Evolutionary conservation across 371 early-diverging fungal species (phyloP), one percentile per base, ranked within the genome.

Genomic region (Mitosporidium daphniae): DNA sequence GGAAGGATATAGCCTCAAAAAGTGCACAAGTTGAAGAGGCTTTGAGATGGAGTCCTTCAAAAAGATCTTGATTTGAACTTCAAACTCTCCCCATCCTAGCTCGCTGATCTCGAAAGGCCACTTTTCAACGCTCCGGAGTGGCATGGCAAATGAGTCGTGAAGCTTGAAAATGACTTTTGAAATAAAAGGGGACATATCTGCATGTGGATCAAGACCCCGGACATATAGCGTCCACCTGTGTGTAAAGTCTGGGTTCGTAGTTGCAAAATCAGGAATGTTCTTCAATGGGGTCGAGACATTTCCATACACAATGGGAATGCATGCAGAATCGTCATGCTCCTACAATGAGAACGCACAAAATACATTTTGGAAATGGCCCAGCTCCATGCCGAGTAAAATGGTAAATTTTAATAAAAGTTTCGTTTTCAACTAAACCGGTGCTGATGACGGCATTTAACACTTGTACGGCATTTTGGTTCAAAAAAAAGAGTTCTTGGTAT

Each of bases 1-100:
- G 26, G 53, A 54, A 9, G 72, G 68, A 35, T 66, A 68, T 19
- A 71, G 45, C 33, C 57, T 50, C 27, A 84, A 49, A 37, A 60
- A 63, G 36, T 78, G 78, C 39, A 60, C 66, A 4, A 82, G 41
- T 11, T 53, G 48, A 9, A 74, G 53, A 8, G 64, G 59, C 36
- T 69, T 70, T 33, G 78, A 80, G 19, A 50, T 50, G n/a, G 64
- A 44, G 18, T 48, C 53, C 9, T 59, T 56, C 36, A 77, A 70
- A 32, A 57, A 53, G 16, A 94, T 57, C 41, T 70, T 70, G 37
- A 91, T 77, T 24, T 59, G 52, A 17, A 86, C 66, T 23, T 78
- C 84, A 39, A 94, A 94, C 47, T 94, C 89, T 35, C 95, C 95
- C 95, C 95, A 94, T 12, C 78, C 93, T 5, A 73, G 73, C 40